Evolutionary conservation across 495 filamentous ascomycete species (phyloP), one percentile per base, ranked within the genome.

Genomic region (Podospora conica): DNA sequence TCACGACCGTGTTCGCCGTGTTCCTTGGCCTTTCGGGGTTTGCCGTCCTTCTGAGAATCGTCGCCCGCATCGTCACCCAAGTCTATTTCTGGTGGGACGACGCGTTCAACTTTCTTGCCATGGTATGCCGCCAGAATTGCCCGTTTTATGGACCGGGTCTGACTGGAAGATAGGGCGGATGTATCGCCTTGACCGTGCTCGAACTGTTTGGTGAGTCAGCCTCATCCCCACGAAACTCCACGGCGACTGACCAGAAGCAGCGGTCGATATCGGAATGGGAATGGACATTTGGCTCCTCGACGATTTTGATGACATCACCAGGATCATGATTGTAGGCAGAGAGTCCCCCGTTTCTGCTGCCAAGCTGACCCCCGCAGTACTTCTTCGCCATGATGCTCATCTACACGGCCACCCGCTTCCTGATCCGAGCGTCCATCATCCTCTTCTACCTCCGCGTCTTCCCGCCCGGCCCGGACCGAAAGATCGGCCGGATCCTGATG

Each of bases 391-490:
- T 69, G 12, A 76, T 76, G 70, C 48, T 79, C 20, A 61, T 79
- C 55, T 83, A 83, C 70, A 74, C 77, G 20, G 59, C 68, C 15
- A 70, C 77, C 3, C 73, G 78, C 31, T 76, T 73, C 69, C 62
- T 79, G 22, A 73, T 79, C 27, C 82, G 82, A 27, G 69, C 80
- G 53, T 82, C 80, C 11, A 79, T 85, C 67, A 77, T 84, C 18
- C 72, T 84, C 67, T 79, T 84, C 69, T 83, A 82, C 73, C 72
- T 85, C 9, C 80, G 82, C 48, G 77, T 84, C 55, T 83, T 85
- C 63, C 78, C 78, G 9, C 29, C 62, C 8, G 27, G 66, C 28
- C 22, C 60, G 57, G 48, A 66, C 18, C 68, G 63, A 54, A 71
- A 69, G 33, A 58, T 69, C 10, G 76, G 80, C 55, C 71, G 75